phyloP scores from a whole-genome alignment of 345 rosid species.

The Boechera retrofracta region DNA sequence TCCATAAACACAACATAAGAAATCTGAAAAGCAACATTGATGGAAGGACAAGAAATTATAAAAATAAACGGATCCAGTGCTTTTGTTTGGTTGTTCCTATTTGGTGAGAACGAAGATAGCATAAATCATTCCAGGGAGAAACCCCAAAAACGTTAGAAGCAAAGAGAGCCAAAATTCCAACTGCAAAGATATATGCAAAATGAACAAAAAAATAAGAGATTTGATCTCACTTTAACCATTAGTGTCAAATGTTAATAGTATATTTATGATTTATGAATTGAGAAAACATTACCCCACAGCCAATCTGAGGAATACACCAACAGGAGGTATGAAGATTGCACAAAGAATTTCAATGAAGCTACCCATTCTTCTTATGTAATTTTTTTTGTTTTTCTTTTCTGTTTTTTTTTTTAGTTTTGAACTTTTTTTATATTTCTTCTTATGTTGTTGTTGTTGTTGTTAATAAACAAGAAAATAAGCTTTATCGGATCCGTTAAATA shows the following conservation, averaged over 20 bases:
- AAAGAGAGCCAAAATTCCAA: slow-evolving; percentile 82
- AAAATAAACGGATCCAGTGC: neutral
- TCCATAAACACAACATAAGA: slow-evolving; percentile 17
- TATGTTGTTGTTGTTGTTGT: neutral
- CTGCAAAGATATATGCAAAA: slow-evolving; percentile 47
- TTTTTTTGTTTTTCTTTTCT: too few species aligned
- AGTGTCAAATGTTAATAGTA: neutral
- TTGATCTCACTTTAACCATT: neutral
- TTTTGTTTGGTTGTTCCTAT: slow-evolving; percentile 24
- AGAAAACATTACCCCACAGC: slow-evolving; percentile 52
- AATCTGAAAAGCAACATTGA: neutral
- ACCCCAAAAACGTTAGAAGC: slow-evolving; percentile 61
- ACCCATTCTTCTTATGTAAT: slow-evolving; percentile 36
- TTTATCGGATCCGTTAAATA: slow-evolving; percentile 9
- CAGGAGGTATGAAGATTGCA: slow-evolving; percentile 80
- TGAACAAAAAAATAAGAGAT: neutral
- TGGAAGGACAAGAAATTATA: neutral
- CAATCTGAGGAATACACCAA: slow-evolving; percentile 84
- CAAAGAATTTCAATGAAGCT: slow-evolving; percentile 54
- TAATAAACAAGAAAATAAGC: slow-evolving; percentile 2
- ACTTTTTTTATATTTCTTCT: neutral
- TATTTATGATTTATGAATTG: slow-evolving; percentile 8
- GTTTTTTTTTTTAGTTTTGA: neutral
- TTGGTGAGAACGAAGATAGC: slow-evolving; percentile 58
- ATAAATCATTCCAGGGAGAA: slow-evolving; percentile 71